These are phyloP conservation scores for Fennellomyces sp. DNA, from an alignment of 371 early-diverging fungal genomes.

Conservation along the genomic window DNA sequence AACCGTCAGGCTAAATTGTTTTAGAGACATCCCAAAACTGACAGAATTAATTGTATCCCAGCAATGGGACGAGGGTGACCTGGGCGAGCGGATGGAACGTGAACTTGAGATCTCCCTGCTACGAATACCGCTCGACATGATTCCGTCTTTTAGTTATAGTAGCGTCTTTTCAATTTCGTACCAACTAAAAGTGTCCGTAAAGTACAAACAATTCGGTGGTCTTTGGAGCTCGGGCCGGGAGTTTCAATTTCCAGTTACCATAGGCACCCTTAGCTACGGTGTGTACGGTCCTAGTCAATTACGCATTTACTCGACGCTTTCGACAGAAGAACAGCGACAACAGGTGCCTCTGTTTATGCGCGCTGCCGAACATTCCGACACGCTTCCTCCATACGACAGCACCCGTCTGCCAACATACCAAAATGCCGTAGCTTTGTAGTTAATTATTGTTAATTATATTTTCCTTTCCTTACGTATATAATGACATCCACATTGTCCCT, in stretches of 20 bases:
- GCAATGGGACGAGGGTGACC: not conserved
- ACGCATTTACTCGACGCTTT: slow-evolving; percentile 9
- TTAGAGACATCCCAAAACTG: not conserved
- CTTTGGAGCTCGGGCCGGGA: slow-evolving; percentile 14
- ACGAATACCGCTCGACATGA: slow-evolving; percentile 13
- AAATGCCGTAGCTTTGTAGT: not conserved
- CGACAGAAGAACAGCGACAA: not conserved
- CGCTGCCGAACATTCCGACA: slow-evolving; percentile 33
- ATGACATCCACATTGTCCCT: too few species aligned
- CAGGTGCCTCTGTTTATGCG: slow-evolving; percentile 25
- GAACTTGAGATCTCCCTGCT: not conserved
- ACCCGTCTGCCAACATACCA: slow-evolving; percentile 14
- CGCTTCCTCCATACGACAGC: slow-evolving; percentile 33
- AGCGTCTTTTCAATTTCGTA: slow-evolving; percentile 24
- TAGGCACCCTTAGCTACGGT: slow-evolving; percentile 43
- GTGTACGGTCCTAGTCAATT: slow-evolving; percentile 30
- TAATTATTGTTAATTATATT: too few species aligned
- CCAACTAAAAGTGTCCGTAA: slow-evolving; percentile 20
- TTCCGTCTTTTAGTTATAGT: slow-evolving; percentile 36
- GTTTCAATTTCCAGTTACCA: slow-evolving; percentile 27
- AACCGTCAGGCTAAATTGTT: slow-evolving; percentile 3
- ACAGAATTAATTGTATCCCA: not conserved
- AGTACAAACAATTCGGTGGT: slow-evolving; percentile 21
- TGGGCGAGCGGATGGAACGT: not conserved
- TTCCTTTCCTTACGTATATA: too few species aligned